These are phyloP conservation scores for Fusarium annulatum DNA, from an alignment of 2,329 filamentous ascomycete species.

Conservation along the genomic window DNA sequence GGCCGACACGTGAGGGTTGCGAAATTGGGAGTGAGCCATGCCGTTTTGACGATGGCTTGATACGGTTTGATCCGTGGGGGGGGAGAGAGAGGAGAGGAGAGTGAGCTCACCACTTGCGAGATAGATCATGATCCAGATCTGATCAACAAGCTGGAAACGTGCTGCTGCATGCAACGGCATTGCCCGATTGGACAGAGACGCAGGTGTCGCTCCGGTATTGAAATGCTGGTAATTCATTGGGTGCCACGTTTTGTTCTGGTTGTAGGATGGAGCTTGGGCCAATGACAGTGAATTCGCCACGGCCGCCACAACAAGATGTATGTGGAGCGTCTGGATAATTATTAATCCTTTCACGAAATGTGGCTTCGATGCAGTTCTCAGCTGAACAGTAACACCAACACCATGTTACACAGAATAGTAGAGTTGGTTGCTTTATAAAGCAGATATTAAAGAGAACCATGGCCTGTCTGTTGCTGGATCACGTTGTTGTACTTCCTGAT, in stretches of 20 bases:
- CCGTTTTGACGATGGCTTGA: background rate
- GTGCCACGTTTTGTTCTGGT: background rate
- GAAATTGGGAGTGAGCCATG: background rate
- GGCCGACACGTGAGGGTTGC: constrained; percentile 24
- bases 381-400: background rate
- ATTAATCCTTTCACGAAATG: background rate
- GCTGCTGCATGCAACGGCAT: background rate
- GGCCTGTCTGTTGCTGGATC: fast-evolving
- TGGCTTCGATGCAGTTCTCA: background rate
- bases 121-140: background rate
- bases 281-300: background rate
- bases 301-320: background rate
- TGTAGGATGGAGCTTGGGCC: background rate
- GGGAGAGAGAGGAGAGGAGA: background rate
- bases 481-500: no score
- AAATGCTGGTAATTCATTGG: background rate
- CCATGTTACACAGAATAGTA: no score
- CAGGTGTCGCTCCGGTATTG: background rate
- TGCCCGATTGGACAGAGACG: background rate
- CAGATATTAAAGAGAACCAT: no score
- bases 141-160: background rate
- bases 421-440: no score
- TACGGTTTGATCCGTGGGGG: background rate
- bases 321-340: background rate
- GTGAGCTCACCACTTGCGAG: background rate